A percentile compares a stretch with the other conserved stretches of the same genome.
Conservation (phyloP, 2,329 filamentous ascomycete genomes). For the Zasmidium angulare region DNA sequence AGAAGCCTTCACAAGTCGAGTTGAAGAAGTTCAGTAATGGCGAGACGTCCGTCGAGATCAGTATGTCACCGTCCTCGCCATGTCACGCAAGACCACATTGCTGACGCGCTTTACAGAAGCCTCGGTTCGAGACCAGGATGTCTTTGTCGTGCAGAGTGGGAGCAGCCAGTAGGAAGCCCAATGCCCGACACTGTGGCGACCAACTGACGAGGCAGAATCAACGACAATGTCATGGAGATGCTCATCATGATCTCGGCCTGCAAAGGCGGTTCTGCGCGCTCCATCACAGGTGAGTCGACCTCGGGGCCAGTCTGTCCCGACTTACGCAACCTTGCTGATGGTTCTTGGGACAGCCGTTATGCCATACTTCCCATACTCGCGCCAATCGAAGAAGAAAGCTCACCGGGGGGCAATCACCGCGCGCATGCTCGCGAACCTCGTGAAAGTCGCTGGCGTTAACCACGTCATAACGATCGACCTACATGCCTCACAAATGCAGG, state of each 20-base stretch:
- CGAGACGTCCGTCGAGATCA: slow-evolving; percentile 68
- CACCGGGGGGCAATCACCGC: slow-evolving; percentile 95
- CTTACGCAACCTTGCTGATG: slow-evolving; percentile 2
- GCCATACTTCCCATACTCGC: slow-evolving; percentile 97
- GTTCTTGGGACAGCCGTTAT: slow-evolving; percentile 66
- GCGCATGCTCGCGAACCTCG: slow-evolving; percentile 92
- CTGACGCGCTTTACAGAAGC: slow-evolving; percentile 42
- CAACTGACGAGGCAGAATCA: slow-evolving; percentile 61
- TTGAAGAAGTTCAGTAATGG: slow-evolving; percentile 69
- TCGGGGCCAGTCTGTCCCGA: background rate
- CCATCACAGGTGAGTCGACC: slow-evolving; percentile 75
- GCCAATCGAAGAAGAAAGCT: slow-evolving; percentile 98
- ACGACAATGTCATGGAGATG: slow-evolving; percentile 98
- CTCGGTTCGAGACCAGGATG: slow-evolving; percentile 92
- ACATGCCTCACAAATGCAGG: slow-evolving; percentile 94
- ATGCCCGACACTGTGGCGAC: background rate
- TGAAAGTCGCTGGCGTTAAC: slow-evolving; percentile 90
- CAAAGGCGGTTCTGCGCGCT: slow-evolving; percentile 95
- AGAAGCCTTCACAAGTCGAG: slow-evolving; percentile 58
- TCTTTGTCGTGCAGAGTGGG: slow-evolving; percentile 97
- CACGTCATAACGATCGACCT: slow-evolving; percentile 97
- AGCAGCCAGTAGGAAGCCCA: slow-evolving; percentile 63
- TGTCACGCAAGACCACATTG: slow-evolving; percentile 22
- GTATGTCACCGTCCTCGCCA: slow-evolving; percentile 34
- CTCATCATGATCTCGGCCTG: slow-evolving; percentile 99